Evolutionary conservation across 2,329 filamentous ascomycete genomes (phyloP).

Genomic region (Claviceps pazoutovae): DNA sequence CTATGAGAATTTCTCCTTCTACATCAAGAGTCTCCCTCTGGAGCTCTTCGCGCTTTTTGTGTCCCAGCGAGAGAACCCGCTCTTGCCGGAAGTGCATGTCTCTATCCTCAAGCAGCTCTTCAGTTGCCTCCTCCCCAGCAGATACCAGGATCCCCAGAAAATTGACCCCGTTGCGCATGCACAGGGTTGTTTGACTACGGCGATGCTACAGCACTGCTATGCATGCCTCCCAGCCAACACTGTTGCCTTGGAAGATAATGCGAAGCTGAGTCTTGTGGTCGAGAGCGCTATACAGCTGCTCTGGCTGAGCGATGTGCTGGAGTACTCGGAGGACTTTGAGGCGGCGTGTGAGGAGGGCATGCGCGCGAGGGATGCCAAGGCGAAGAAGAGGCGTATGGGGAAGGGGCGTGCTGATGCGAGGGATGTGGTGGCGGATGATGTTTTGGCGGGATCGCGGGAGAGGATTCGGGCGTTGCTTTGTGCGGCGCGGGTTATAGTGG

Average conservation of each 20-base stretch:
- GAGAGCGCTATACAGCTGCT: conserved; percentile 49
- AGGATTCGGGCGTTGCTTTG: conserved; percentile 28
- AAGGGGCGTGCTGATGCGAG: conserved; percentile 17
- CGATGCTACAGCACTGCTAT: conserved; percentile 43
- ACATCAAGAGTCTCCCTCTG: conserved; percentile 44
- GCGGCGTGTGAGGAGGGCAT: conserved; percentile 32
- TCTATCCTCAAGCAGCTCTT: conserved; percentile 32
- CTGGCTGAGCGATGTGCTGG: conserved; percentile 21
- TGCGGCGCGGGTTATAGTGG: conserved; percentile 13
- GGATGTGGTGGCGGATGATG: conserved; percentile 28
- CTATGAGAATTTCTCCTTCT: conserved; percentile 43
- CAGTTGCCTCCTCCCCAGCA: conserved; percentile 28
- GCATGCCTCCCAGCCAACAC: conserved; percentile 52
- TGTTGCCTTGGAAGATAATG: conserved; percentile 50
- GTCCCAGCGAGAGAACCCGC: conserved; percentile 21
- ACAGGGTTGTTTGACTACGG: conserved; percentile 25
- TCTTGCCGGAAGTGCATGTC: conserved; percentile 26
- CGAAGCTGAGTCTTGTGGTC: conserved; percentile 54
- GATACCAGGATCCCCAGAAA: conserved; percentile 26
- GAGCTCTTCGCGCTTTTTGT: conserved; percentile 41
- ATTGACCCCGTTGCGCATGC: conserved; percentile 23
- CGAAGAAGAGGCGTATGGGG: conserved; percentile 26
- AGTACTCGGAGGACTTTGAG: conserved; percentile 23
- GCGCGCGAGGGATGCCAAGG: conserved; percentile 32
- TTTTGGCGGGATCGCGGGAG: conserved; percentile 30